Base-by-base conservation (phyloP, 192 early-diverging fungal genomes). In the Physocladia obscura region DNA sequence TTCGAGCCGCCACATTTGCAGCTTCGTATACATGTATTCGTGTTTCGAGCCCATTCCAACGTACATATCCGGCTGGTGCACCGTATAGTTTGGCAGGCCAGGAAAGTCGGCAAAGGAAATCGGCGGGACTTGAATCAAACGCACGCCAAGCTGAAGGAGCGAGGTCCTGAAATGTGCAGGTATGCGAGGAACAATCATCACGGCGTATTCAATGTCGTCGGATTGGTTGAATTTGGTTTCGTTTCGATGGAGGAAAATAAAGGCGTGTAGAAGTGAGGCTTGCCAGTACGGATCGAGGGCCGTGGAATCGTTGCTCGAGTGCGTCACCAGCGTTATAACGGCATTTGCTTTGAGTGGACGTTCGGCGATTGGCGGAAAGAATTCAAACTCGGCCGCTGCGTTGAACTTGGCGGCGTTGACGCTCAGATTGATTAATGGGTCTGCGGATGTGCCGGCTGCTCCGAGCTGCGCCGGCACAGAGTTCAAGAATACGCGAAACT, bases 1-100 rank as follows among this genome's bases (percentile, higher is more conserved):
- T 49, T 51, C 62, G 4, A 65, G 62, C 19, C 31, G 8, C 62
- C 62, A 65, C 21, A 65, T 51, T 29, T 51, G 62, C 48, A 65
- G 62, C 31, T 65, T 65, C 24, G 62, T 65, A 49, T 62, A 35
- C 39, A 35, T 21, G 21, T 32, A 58, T 34, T 58, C 24, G 24
- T 30, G 35, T 8, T 32, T 24, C 11, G 24, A 30, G 6, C 57
- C 57, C 31, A n/a, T 29, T 4, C 57, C 57, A 19, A 34, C 35
- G 30, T 32, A 58, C 57, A 30, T 21, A 0, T 34, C 13, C 4
- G 21, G 19, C n/a, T n/a, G n/a, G 32, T 30, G 57, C 11, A 31
- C 24, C 8, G 57, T 58, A 8, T 58, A 30, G 19, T 34, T 32
- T 31, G 57, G 57, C 19, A 29, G 30, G 4, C 34, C 57, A 15